These are phyloP conservation scores for Haematococcus lacustris DNA, from an alignment of 139 green algal genomes.

Conservation along the genomic window DNA sequence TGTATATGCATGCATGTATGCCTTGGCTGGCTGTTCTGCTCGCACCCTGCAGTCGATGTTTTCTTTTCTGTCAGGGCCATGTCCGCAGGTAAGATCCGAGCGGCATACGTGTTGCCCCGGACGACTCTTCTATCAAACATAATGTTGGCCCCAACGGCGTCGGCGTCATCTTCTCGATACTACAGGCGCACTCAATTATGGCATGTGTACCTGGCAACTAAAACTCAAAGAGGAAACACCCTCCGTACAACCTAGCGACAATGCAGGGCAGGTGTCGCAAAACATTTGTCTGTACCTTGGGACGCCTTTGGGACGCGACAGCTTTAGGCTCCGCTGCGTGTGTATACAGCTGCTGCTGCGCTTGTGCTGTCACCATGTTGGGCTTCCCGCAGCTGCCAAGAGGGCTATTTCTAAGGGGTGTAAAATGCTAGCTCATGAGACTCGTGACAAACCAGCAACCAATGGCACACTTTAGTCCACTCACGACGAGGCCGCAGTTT, in stretches of 20 bases:
- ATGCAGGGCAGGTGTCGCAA: background rate
- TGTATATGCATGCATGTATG: conserved; percentile 10
- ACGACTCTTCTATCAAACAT: conserved; percentile 85
- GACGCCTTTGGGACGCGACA: conserved; percentile 4
- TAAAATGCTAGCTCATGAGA: too few relatives aligned
- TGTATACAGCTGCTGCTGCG: conserved; percentile 51
- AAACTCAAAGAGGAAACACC: background rate
- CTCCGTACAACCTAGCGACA: background rate
- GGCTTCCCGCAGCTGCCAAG: too few relatives aligned
- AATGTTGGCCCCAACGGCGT: conserved; percentile 49
- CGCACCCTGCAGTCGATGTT: background rate
- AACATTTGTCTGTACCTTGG: background rate
- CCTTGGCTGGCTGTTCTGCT: background rate
- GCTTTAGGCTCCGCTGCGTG: conserved; percentile 55
- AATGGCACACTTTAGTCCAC: too few relatives aligned
- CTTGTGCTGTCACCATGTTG: conserved; percentile 9
- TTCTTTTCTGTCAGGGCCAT: conserved; percentile 15
- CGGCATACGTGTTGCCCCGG: conserved; percentile 77
- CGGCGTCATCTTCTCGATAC: conserved; percentile 44
- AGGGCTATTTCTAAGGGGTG: too few relatives aligned
- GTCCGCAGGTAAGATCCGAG: conserved; percentile 60
- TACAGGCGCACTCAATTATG: conserved; percentile 4
- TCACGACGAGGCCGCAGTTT: too few relatives aligned
- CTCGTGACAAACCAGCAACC: too few relatives aligned
- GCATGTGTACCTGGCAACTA: background rate